Evolutionary conservation across 1,284 basidiomycete species (phyloP), one percentile per base, ranked within the genome.

Genomic region (Ustilago esculenta): DNA sequence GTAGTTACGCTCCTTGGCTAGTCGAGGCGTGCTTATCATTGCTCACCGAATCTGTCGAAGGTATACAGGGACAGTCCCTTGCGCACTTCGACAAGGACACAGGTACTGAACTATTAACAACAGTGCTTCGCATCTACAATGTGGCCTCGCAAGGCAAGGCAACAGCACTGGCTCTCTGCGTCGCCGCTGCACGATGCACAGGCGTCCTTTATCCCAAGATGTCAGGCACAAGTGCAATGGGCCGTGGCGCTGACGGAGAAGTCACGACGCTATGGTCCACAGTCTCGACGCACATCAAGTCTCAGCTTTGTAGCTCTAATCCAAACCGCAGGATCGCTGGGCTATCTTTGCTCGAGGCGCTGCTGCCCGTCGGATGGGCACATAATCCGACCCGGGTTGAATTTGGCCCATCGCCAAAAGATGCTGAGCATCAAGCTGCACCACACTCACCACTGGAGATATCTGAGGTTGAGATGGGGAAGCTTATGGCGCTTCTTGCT

Each of bases 301-400:
- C 42, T 18, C 68, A 71, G 42, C 47, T 71, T 12, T 24, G 35
- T 10, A 66, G 57, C 44, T 44, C 46, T 35, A 71, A 71, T 24
- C 48, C 68, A 3, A 71, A 66, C 18, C 52, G 68, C 23, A 71
- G 66, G 35, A 34, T 36, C 4, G 50, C 63, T 3, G 57, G 25
- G 3, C 42, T 71, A 17, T 14, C 29, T 5, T 24, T 71, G 15
- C 54, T 71, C 20, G 54, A 57, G 5, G 63, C 61, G 4, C 36
- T 71, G 23, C 30, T 61, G 12, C 53, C 57, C 1, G n/a, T 54
- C 1, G 53, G 54, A 37, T 71, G 68, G 68, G 53, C 61, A 0
- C 55, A 41, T 6, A 34, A 37, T 8, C 30, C 15, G 15, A 23
- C 18, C 17, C 18, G 11, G 7, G n/a, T 12, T 23, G 1, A 3